Conservation (phyloP, 83 land plant species). For the Isoetes engelmannii region DNA sequence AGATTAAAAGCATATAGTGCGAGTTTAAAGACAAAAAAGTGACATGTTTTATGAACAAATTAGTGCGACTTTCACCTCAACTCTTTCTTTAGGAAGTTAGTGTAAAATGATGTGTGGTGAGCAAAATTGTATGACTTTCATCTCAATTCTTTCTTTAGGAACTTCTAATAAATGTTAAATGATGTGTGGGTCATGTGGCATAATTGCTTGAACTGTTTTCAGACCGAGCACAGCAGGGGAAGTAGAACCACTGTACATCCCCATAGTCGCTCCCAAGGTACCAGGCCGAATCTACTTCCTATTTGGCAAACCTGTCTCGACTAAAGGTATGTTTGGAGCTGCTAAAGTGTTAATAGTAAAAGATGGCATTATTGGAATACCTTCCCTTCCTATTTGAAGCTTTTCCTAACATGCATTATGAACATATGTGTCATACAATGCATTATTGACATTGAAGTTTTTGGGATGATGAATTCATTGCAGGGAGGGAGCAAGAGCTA, state of each 20-base stretch:
- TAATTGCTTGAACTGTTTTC: not conserved
- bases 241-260: constrained; percentile 56
- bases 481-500: constrained; percentile 35
- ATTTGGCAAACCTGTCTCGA: constrained; percentile 73
- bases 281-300: constrained; percentile 77
- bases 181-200: not conserved
- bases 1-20: too few relatives aligned
- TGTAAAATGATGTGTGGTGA: too few relatives aligned
- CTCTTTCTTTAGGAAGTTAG: too few relatives aligned
- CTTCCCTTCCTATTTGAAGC: not conserved
- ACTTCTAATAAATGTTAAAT: not conserved
- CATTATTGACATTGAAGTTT: not conserved
- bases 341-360: not conserved
- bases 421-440: not conserved
- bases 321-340: constrained; percentile 43
- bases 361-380: not conserved
- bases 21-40: too few relatives aligned
- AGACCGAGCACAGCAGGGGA: constrained; percentile 54
- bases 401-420: not conserved
- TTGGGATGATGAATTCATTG: too few relatives aligned
- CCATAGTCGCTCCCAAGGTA: constrained; percentile 53
- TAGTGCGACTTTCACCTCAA: too few relatives aligned
- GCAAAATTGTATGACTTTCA: too few relatives aligned
- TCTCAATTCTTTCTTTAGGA: not conserved
- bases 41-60: too few relatives aligned